phyloP scores from a whole-genome alignment of 805 yeast genomes.

The Zygosaccharomyces siamensis region DNA sequence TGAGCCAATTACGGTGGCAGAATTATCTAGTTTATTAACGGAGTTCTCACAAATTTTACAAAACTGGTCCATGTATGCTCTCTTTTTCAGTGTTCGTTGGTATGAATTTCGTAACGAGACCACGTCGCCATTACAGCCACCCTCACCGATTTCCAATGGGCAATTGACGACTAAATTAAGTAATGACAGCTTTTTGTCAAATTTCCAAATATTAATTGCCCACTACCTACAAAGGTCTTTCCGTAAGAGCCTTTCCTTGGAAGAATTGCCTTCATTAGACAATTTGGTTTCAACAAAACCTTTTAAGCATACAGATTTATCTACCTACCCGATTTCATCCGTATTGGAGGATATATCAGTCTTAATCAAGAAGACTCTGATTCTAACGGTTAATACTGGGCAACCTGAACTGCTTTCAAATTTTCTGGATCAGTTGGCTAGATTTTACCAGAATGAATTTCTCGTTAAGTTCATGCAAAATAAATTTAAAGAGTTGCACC shows the following conservation, averaged over 20 bases:
- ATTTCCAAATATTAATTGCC: conserved; percentile 58
- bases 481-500: conserved; percentile 26
- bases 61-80: conserved; percentile 78
- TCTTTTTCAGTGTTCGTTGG: conserved; percentile 69
- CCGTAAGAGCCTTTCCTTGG: conserved; percentile 75
- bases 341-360: conserved; percentile 81
- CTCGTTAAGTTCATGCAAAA: conserved; percentile 29
- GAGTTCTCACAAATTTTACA: conserved; percentile 76
- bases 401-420: conserved; percentile 36
- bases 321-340: conserved; percentile 62
- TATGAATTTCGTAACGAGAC: conserved; percentile 36
- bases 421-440: conserved; percentile 28
- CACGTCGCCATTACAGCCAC: conserved; percentile 12
- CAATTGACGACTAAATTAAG: conserved; percentile 25
- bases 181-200: conserved; percentile 45
- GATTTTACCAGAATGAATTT: conserved; percentile 31
- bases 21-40: conserved; percentile 38
- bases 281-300: conserved; percentile 27
- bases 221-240: conserved; percentile 73
- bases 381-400: conserved; percentile 68
- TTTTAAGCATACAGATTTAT: conserved; percentile 22
- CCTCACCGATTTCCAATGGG: conserved; percentile 28
- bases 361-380: conserved; percentile 61
- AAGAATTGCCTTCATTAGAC: conserved; percentile 62
- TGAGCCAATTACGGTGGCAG: conserved; percentile 8